A percentile compares a stretch with the other conserved stretches of the same genome.
Evolutionary conservation across 345 rosid genomes (phyloP).

Genomic region (Rhodamnia argentea): DNA sequence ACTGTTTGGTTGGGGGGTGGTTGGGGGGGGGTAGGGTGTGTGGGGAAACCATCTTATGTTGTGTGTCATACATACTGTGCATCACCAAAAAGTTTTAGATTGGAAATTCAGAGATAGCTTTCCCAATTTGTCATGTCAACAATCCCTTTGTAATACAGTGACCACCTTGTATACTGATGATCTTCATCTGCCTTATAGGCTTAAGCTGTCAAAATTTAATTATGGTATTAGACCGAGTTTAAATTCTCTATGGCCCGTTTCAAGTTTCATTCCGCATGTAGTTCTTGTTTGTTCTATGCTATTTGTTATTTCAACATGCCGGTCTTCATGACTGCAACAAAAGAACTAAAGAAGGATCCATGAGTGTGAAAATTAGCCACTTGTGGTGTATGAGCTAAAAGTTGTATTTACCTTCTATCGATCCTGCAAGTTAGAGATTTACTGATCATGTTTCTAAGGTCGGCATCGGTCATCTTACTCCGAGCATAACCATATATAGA

Average conservation of each 20-base stretch:
- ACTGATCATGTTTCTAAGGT: slow-evolving; percentile 89
- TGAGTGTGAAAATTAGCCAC: background rate
- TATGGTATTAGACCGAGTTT: background rate
- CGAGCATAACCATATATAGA: slow-evolving; percentile 84
- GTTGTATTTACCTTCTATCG: slow-evolving; percentile 61
- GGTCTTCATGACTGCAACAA: background rate
- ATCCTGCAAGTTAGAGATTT: slow-evolving; percentile 86
- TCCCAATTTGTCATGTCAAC: background rate
- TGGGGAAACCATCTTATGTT: background rate
- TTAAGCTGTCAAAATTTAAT: background rate
- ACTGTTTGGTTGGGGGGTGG: background rate
- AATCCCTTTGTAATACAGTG: background rate
- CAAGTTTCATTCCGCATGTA: background rate
- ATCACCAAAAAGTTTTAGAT: background rate
- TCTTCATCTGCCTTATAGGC: background rate
- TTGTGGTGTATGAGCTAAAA: background rate
- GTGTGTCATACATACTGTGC: background rate
- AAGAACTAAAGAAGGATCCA: background rate
- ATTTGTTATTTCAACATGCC: background rate
- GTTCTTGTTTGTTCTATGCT: background rate
- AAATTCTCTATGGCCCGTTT: background rate
- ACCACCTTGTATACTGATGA: background rate
- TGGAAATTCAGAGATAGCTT: background rate
- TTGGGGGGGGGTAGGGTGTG: too few relatives aligned
- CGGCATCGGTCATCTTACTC: slow-evolving; percentile 91